Evolutionary conservation across 345 rosid genomes (phyloP), one percentile per base, ranked within the genome.

Genomic region (Triadica sebifera): DNA sequence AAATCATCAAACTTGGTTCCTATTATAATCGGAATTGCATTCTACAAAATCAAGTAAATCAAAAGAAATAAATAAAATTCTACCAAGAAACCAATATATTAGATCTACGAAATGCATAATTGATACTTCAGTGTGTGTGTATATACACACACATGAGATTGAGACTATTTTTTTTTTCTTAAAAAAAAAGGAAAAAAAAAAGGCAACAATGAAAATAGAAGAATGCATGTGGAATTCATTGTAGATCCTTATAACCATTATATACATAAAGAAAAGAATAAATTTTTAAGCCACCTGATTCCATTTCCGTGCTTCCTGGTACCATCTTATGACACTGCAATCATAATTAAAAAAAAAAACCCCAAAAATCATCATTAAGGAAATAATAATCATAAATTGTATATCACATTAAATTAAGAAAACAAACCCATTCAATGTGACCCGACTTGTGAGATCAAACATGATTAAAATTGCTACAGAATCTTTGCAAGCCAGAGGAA

Each of bases 1-100:
- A 94, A 94, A 66, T 94, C 98, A 67, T 94, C 98, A 75, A 94
- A 94, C 83, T 94, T 92, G 45, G 97, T 88, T 67, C 98, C 98
- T 45, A 94, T 86, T 60, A 94, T 64, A 24, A 94, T 84, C 19
- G 97, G 97, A 76, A 92, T 89, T 57, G 97, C 98, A 20, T 84
- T 90, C 97, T 92, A 72, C 81, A 82, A 74, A 71, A 66, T 51
- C 66, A 72, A 51, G 17, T 61, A 57, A 41, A 22, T 1, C 67
- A 38, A 16, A 67, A 1, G 38, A 73, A 37, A 49, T 29, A 25
- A 69, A 52, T 51, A 34, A 16, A 53, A 52, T 55, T n/a, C 55
- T 46, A 24, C 34, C 55, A 10, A 15, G 25, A 11, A 29, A 46
- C 24, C 17, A 29, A 24, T 13, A 11, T 45, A 46, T 8, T 12